phyloP scores from a whole-genome alignment of 371 early-diverging fungal genomes.

The Circinella umbellata region DNA sequence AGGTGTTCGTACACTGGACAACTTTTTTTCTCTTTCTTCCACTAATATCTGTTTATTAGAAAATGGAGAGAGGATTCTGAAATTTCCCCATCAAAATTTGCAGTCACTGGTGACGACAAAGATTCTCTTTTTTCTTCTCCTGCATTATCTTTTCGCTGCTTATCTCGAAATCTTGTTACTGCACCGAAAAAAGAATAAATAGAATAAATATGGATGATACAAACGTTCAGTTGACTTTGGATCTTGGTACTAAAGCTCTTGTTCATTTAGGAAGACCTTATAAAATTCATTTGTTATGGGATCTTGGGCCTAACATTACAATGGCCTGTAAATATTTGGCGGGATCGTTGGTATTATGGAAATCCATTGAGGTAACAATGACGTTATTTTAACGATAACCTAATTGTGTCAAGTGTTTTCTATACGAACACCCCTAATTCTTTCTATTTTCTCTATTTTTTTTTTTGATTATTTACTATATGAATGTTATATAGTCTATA shows the following conservation, averaged over 20 bases:
- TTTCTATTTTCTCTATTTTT: too few species aligned
- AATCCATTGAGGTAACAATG: conserved; percentile 18
- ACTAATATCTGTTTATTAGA: neutral
- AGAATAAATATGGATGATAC: conserved; percentile 25
- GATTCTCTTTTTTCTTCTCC: neutral
- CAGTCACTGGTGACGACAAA: conserved; percentile 1
- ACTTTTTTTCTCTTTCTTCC: neutral
- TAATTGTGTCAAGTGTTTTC: too few species aligned
- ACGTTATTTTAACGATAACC: neutral
- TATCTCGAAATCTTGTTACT: neutral
- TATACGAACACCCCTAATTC: too few species aligned
- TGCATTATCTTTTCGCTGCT: neutral
- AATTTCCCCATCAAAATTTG: neutral
- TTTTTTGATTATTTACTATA: neutral
- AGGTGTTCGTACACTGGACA: neutral
- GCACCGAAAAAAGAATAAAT: neutral
- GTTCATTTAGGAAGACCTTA: conserved; percentile 12
- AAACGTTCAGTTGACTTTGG: conserved; percentile 22
- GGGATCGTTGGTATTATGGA: conserved; percentile 16
- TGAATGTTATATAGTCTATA: neutral
- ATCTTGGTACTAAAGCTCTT: conserved; percentile 18
- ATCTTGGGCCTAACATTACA: conserved; percentile 24
- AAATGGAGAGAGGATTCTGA: neutral
- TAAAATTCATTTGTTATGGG: conserved; percentile 16
- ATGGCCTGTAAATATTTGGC: conserved; percentile 22